These are phyloP conservation scores for Anthracocystis walkeri DNA, from an alignment of 1,284 basidiomycete genomes.

Conservation along the genomic window DNA sequence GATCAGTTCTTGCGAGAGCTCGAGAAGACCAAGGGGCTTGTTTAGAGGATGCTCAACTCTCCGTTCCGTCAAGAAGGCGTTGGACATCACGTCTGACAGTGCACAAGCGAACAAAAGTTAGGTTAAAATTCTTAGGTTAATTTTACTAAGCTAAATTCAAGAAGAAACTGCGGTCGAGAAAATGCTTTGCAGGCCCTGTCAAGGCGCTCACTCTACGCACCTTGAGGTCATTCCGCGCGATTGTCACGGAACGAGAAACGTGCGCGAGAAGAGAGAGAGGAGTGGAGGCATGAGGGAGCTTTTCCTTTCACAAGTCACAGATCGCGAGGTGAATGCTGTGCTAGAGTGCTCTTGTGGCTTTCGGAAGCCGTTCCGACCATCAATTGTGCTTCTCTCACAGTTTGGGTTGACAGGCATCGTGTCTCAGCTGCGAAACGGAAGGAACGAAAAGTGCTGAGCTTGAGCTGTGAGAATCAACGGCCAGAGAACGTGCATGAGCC, in stretches of 20 bases:
- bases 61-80: too few relatives aligned
- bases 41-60: too few relatives aligned
- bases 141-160: too few relatives aligned
- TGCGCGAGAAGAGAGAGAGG: slow-evolving; percentile 7
- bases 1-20: neutral
- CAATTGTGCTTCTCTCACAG: neutral
- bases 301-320: neutral
- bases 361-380: slow-evolving; percentile 9
- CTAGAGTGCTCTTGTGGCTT: neutral
- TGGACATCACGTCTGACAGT: too few relatives aligned
- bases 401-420: neutral
- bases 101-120: too few relatives aligned
- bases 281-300: slow-evolving; percentile 20
- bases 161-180: neutral
- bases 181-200: neutral
- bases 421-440: neutral
- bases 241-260: slow-evolving; percentile 5
- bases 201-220: slow-evolving; percentile 10
- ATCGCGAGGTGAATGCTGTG: slow-evolving; percentile 3
- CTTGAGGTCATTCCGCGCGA: slow-evolving; percentile 28
- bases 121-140: too few relatives aligned
- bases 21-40: neutral
- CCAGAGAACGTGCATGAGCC: too few relatives aligned
- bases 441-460: too few relatives aligned
- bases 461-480: too few relatives aligned